Evolutionary conservation across 1,139 yeast genomes (phyloP), one percentile per base, ranked within the genome.

Genomic region (Lodderomyces theae): DNA sequence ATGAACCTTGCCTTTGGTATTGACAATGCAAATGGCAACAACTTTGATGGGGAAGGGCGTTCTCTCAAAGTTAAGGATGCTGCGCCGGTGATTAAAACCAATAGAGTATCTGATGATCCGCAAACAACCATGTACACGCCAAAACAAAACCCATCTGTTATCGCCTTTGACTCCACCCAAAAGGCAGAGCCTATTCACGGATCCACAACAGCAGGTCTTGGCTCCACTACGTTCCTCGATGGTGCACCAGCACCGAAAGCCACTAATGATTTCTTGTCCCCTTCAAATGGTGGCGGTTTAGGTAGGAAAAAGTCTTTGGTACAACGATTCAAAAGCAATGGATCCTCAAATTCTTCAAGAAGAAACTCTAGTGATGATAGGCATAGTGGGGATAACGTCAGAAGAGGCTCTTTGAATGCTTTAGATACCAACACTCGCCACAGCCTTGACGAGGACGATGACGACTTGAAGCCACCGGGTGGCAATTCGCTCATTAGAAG

Each of bases 211-310:
- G 75, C 84, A 42, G 98, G 98, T 1, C 73, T 92, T 39, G 98
- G 98, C 3, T 79, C 94, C 2, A 77, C 96, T 2, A 92, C 98
- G 0, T 92, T 92, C 59, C 62, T 92, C 50, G 97, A 92, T 60
- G 98, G 98, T 28, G 94, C 97, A 0, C 97, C 97, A 13, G 98
- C 97, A 3, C 82, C 95, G 22, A 60, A 55, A 65, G 69, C 41
- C 17, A 49, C 42, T 6, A 68, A 67, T 25, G 64, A 61, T 15
- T 57, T 47, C 42, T 55, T 65, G 43, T 46, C 54, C 40, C 38
- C 59, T 16, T 51, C 47, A 37, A 53, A 54, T 34, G 68, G 69
- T 34, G 68, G 69, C 19, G 79, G 78, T 1, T 59, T 84, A 44
- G 74, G 77, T 19, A 77, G 90, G 63, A 86, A 86, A 63, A 87